Evolutionary conservation across 176 grass and related monocot species (phyloP), one percentile per base, ranked within the genome.

Genomic region (Saccharum spontaneum): DNA sequence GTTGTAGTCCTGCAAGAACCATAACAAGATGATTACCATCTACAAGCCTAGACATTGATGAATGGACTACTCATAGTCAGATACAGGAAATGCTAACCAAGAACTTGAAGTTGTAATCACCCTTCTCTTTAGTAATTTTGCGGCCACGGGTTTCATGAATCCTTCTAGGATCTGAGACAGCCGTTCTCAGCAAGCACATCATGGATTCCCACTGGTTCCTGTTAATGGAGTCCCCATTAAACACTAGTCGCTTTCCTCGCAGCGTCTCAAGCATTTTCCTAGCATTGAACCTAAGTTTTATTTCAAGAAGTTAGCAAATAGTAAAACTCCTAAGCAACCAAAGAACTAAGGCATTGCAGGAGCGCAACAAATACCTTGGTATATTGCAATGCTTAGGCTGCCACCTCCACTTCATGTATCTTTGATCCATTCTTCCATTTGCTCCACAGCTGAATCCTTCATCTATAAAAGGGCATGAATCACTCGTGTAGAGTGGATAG

Each of bases 161-260:
- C 82, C 91, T 87, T 80, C 71, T 55, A 83, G 89, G 89, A 86
- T 95, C 87, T 8, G 83, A 79, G 15, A 94, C 71, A 55, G 86
- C 91, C 46, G 61, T 77, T 52, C 83, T 78, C 67, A 98, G 73
- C 80, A 98, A 89, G 78, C 96, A 98, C 83, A 98, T 90, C 93
- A 98, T 98, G 10, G 96, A 98, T 87, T 98, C 96, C 93, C 93
- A 98, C 79, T 98, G 93, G 41, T 98, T 98, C 73, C 93, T 89
- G 69, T 98, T 98, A 72, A 98, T 90, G 45, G 96, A 98, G 82
- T 98, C 96, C 38, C 96, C 96, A 1, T 87, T 76, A 49, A 98
- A 98, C 65, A 92, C 93, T 43, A 98, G 77, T 38, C 89, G 89
- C 71, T 98, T 95, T 74, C 93, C 93, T 59, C 50, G 92, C 72